Evolutionary conservation across 2,329 filamentous ascomycete species (phyloP).

Genomic region (Xylariomycetidae sp.): DNA sequence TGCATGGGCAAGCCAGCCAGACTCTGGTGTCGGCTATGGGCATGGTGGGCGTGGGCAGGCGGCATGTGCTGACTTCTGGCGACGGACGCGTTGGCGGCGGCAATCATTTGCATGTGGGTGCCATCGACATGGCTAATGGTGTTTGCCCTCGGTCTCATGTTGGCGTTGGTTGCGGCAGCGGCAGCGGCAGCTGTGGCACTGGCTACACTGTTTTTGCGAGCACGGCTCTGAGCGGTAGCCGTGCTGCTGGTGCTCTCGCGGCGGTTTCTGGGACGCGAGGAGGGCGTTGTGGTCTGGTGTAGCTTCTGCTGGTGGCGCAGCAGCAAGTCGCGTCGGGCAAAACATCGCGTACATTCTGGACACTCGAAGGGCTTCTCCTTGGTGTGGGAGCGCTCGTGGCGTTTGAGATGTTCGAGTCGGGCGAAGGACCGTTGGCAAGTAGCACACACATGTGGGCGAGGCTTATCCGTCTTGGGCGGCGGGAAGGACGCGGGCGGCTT

Average conservation of each 20-base stretch:
- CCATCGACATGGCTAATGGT: slow-evolving; percentile 92
- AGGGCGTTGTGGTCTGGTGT: slow-evolving; percentile 85
- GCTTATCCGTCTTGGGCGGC: slow-evolving; percentile 94
- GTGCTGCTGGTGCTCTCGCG: slow-evolving; percentile 81
- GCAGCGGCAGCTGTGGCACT: slow-evolving; percentile 41
- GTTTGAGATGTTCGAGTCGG: slow-evolving; percentile 90
- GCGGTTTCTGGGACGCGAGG: slow-evolving; percentile 78
- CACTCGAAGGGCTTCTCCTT: slow-evolving; percentile 98
- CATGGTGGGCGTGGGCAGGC: slow-evolving; percentile 51
- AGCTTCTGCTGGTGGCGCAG: slow-evolving; percentile 97
- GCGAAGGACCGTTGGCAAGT: slow-evolving; percentile 93
- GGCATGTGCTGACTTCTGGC: slow-evolving; percentile 39
- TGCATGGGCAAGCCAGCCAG: slow-evolving; percentile 61
- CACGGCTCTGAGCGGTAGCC: slow-evolving; percentile 60
- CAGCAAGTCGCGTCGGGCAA: slow-evolving; percentile 85
- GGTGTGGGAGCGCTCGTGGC: slow-evolving; percentile 68
- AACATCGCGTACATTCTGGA: slow-evolving; percentile 88
- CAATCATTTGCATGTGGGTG: slow-evolving; percentile 65
- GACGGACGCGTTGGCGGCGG: slow-evolving; percentile 50
- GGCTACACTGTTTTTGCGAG: slow-evolving; percentile 88
- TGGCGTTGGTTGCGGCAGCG: slow-evolving; percentile 44
- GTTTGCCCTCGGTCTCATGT: slow-evolving; percentile 84
- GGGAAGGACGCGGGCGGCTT: slow-evolving; percentile 45
- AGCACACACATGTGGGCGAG: slow-evolving; percentile 85
- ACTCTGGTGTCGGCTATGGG: slow-evolving; percentile 71